A percentile compares a stretch with the other conserved stretches of the same genome.
Conservation (phyloP, 495 filamentous ascomycete species). For the Tuber indicum region DNA sequence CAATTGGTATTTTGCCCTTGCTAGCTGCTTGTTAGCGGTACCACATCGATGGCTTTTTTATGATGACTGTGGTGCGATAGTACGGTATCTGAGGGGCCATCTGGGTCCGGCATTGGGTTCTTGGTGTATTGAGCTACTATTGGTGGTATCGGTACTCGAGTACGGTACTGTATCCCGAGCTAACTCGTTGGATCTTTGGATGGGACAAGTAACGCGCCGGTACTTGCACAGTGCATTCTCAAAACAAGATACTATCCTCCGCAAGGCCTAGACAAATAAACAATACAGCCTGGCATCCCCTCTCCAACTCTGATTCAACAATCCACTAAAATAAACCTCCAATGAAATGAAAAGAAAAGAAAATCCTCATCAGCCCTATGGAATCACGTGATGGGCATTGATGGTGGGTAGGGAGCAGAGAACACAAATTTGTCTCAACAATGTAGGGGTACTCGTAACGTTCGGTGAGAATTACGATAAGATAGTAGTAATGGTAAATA, state of each 20-base stretch:
- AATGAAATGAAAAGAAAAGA: too few relatives aligned
- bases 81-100: too few relatives aligned
- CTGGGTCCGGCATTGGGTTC: too few relatives aligned
- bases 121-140: too few relatives aligned
- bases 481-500: not conserved
- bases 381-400: not conserved
- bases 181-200: too few relatives aligned
- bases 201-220: too few relatives aligned
- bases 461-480: not conserved
- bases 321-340: too few relatives aligned
- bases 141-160: too few relatives aligned
- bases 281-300: too few relatives aligned
- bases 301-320: not conserved
- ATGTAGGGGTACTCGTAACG: not conserved
- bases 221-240: not conserved
- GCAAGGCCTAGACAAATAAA: not conserved
- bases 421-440: not conserved
- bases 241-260: not conserved
- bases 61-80: too few relatives aligned
- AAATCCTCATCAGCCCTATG: not conserved
- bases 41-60: too few relatives aligned
- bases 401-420: not conserved
- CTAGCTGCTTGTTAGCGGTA: not conserved
- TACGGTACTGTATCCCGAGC: too few relatives aligned
- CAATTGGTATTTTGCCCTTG: not conserved